phyloP scores from a whole-genome alignment of 306 rosid species.

The Dalbergia cultrata region DNA sequence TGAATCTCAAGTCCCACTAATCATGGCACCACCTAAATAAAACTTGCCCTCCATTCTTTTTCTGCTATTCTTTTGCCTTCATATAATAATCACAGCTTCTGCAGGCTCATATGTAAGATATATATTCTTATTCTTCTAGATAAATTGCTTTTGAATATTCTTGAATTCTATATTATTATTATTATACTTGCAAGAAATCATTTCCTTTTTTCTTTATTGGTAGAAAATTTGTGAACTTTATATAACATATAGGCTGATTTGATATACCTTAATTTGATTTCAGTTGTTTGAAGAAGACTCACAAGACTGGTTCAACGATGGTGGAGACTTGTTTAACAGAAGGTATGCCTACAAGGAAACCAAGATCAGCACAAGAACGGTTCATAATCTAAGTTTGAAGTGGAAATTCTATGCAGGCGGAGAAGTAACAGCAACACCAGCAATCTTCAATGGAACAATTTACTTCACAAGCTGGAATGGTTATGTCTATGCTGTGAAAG shows the following conservation, averaged over 20 bases:
- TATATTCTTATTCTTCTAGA: not conserved
- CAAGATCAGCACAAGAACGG: conserved; percentile 53
- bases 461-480: conserved; percentile 76
- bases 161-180: not conserved
- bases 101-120: not conserved
- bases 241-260: not conserved
- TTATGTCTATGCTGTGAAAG: conserved; percentile 52
- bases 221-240: too few species aligned
- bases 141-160: not conserved
- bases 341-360: conserved; percentile 60
- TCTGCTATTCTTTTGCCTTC: not conserved
- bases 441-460: conserved; percentile 43
- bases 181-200: too few species aligned
- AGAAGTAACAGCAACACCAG: conserved; percentile 61
- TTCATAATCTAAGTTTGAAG: conserved; percentile 43
- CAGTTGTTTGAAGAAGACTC: conserved; percentile 26
- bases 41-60: too few species aligned
- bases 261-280: not conserved
- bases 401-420: conserved; percentile 61
- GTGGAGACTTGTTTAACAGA: conserved; percentile 61
- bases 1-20: not conserved
- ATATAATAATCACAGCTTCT: not conserved
- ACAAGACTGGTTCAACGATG: conserved; percentile 62
- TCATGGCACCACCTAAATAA: not conserved
- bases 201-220: too few species aligned